Base-by-base conservation (phyloP, 2,329 filamentous ascomycete species). In the Pseudocercospora crystallina region DNA sequence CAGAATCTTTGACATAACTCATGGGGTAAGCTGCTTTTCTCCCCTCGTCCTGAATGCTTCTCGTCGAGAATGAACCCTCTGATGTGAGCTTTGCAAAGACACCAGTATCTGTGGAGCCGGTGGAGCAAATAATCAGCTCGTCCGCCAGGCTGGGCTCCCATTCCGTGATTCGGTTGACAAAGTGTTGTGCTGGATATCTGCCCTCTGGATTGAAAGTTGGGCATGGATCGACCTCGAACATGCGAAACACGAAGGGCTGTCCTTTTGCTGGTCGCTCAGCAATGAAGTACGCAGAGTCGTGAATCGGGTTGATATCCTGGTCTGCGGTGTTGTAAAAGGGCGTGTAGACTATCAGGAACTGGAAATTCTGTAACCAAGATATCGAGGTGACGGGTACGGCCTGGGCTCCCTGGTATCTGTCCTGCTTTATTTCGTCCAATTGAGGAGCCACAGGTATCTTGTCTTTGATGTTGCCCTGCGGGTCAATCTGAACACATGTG, bases 121-220 rank as follows among this genome's bases (percentile, higher is more conserved):
- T 95, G 2, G 90, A 95, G 2, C 89, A 81, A 17, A 96, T 77
- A 40, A 99, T 80, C 10, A 99, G 74, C 34, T 91, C 74, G 66
- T 99, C 91, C 56, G 88, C 83, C 8, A 97, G 74, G 58, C 86
- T 82, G 0, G 90, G 90, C 20, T 84, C 82, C 69, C 92, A 97
- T 51, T 90, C 83, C 64, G 84, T 84, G 12, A 99, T 73, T 43
- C 94, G 83, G 46, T 85, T 74, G 43, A 94, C 78, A 47, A 88
- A 89, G 63, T 96, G 88, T 60, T 91, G 86, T 10, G 90, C 85
- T 0, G 83, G 83, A 10, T 75, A 45, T 44, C 65, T 54, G 26
- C 60, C 32, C 82, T 54, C 83, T 67, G 86, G 90, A 0, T 49
- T 59, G 83, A 49, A 44, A 83, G 49, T 43, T 47, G 84, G 80